Percentiles rank a stretch among this genome's conserved stretches.
Evolutionary conservation across 192 early-diverging fungal species (phyloP).

Genomic region (Coemansia sp.): DNA sequence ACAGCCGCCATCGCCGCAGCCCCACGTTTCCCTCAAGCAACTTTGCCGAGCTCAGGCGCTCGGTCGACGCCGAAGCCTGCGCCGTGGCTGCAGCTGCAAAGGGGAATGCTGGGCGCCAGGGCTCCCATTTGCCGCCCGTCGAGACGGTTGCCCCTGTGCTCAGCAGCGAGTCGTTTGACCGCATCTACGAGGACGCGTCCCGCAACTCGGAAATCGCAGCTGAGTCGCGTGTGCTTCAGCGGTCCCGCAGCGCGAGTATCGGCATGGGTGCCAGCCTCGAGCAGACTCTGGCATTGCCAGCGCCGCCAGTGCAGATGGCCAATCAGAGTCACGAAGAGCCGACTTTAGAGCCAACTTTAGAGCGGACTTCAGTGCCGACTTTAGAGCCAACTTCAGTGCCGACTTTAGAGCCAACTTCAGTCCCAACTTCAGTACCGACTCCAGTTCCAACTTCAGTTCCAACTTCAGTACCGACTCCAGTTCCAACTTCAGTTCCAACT

Average conservation of each 20-base stretch:
- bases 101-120: background rate
- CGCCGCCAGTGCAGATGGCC: slow-evolving; percentile 9
- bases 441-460: no score
- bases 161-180: slow-evolving; percentile 3
- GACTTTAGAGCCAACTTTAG: slow-evolving; percentile 22
- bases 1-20: slow-evolving; percentile 22
- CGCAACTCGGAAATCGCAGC: background rate
- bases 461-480: no score
- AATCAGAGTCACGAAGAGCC: slow-evolving; percentile 46
- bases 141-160: background rate
- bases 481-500: no score
- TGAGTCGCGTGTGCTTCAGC: background rate
- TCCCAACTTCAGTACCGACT: no score
- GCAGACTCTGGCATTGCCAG: no score
- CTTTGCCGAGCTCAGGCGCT: slow-evolving; percentile 6
- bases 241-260: background rate
- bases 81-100: background rate
- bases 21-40: slow-evolving; percentile 25
- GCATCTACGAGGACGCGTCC: background rate
- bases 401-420: no score
- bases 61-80: background rate
- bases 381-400: no score
- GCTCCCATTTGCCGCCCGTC: background rate
- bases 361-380: no score
- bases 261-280: background rate